Base-by-base conservation (phyloP, 768 basidiomycete species). In the Lanmaoa pseudosensibilis region DNA sequence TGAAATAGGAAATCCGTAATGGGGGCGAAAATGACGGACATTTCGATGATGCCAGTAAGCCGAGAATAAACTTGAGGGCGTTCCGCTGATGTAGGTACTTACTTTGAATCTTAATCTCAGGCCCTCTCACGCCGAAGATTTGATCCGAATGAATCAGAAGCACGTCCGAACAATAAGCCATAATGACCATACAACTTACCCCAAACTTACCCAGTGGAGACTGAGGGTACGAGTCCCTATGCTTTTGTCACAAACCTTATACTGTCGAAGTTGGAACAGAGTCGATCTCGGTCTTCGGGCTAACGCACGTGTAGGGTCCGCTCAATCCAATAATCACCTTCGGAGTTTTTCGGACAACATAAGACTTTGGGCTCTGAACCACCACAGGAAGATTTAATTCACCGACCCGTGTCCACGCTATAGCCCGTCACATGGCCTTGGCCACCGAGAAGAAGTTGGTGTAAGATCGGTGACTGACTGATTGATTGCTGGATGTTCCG, bases 21-120 rank as follows among this genome's bases (percentile, higher is more conserved):
- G 43, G 37, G n/a, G 33, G 58, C 69, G 64, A 70, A 65, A 68
- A 63, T 30, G 50, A 54, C 70, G 68, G 68, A 57, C 10, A 27
- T 16, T 58, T 57, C 45, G 34, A 45, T 32, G 50, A 44, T 11
- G 47, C 25, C n/a, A 15, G 39, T 41, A 46, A 52, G 38, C 25
- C 43, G 46, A 40, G 23, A 34, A 38, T 34, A 47, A 49, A 27
- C 33, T 36, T 19, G 40, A 46, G 30, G 43, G 50, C 47, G 32
- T 39, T 53, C 43, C 46, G 46, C 39, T 50, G 19, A 58, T 44
- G 3, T 6, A 34, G 23, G 45, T 19, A 52, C 52, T 18, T 19
- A 48, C 52, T 21, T 39, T 18, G 46, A 37, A 41, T 34, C 38
- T 56, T 52, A 50, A 52, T 52, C 19, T 43, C 37, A 39, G 30